Percentiles rank a stretch among this genome's conserved stretches.
Conservation (phyloP, 805 yeast genomes). For the Ogataea methanolica region DNA sequence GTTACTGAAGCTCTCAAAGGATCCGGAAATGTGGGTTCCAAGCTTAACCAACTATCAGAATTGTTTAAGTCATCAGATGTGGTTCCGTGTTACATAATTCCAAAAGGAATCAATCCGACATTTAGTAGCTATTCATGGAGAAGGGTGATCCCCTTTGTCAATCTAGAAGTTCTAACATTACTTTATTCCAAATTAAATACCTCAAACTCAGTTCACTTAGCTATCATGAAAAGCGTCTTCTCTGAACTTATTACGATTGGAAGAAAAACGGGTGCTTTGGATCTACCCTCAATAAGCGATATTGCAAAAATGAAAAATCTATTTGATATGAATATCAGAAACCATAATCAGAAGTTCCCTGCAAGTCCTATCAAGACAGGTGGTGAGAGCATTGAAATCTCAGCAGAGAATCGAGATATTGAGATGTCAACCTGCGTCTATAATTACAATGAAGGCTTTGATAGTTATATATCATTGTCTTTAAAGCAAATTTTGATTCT, state of each 20-base stretch:
- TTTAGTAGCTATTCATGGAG: conserved; percentile 27
- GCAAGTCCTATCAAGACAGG: conserved; percentile 9
- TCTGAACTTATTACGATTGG: conserved; percentile 21
- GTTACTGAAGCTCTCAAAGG: conserved; percentile 16
- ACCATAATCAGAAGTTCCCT: conserved; percentile 21
- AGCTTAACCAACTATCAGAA: conserved; percentile 15
- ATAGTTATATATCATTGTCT: conserved; percentile 14
- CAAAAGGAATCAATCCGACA: conserved; percentile 24
- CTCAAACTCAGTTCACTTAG: conserved; percentile 1
- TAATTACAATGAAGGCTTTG: conserved; percentile 16
- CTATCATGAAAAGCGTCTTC: conserved; percentile 18
- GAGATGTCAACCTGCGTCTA: conserved; percentile 15
- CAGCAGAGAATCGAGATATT: conserved; percentile 7
- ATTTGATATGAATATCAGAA: conserved; percentile 16
- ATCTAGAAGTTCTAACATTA: conserved; percentile 18
- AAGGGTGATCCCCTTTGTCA: conserved; percentile 21
- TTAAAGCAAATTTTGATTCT: conserved; percentile 16
- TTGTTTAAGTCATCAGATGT: conserved; percentile 21
- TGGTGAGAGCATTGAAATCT: conserved; percentile 1
- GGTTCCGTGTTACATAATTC: conserved; percentile 21
- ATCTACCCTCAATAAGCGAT: conserved; percentile 23
- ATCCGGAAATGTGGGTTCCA: conserved; percentile 14
- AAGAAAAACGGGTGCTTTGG: conserved; percentile 19
- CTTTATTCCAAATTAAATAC: conserved; percentile 18
- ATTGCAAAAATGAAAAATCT: conserved; percentile 4